phyloP scores from a whole-genome alignment of 441 rosid species.

The Erodium moschatum region DNA sequence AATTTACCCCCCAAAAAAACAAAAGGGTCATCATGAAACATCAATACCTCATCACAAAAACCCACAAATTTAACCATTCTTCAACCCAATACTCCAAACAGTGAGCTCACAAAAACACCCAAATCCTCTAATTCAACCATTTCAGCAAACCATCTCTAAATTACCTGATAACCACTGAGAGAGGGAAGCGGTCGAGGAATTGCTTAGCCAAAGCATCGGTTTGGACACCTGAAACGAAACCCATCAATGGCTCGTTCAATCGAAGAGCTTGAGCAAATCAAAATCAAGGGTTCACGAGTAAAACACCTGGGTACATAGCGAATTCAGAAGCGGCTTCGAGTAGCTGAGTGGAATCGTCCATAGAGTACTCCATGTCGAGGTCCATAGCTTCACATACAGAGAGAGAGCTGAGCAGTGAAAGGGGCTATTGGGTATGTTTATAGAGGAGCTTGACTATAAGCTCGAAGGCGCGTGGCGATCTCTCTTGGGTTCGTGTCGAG shows the following conservation, averaged over 20 bases:
- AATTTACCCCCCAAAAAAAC: neutral
- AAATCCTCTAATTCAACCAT: neutral
- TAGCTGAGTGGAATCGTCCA: slow-evolving; percentile 51
- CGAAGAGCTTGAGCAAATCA: neutral
- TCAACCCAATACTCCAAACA: neutral
- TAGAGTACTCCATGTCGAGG: slow-evolving; percentile 38
- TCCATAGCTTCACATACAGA: neutral
- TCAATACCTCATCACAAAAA: neutral
- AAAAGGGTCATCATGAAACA: neutral
- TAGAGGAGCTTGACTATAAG: neutral
- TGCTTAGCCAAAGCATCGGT: slow-evolving; percentile 56
- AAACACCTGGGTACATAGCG: slow-evolving; percentile 56
- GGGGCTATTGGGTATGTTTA: neutral
- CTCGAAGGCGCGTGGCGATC: neutral
- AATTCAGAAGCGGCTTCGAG: slow-evolving; percentile 67
- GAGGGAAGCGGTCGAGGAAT: slow-evolving; percentile 74
- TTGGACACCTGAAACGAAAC: slow-evolving; percentile 37
- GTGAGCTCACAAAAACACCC: neutral
- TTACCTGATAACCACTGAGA: slow-evolving; percentile 63
- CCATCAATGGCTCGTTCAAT: neutral
- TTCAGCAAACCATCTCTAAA: slow-evolving; percentile 6
- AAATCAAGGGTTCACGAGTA: neutral
- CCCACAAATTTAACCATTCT: neutral
- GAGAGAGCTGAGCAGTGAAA: neutral
- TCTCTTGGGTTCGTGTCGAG: neutral